Base-by-base conservation (phyloP, 2,329 filamentous ascomycete genomes). In the Neoscytalidium dimidiatum region DNA sequence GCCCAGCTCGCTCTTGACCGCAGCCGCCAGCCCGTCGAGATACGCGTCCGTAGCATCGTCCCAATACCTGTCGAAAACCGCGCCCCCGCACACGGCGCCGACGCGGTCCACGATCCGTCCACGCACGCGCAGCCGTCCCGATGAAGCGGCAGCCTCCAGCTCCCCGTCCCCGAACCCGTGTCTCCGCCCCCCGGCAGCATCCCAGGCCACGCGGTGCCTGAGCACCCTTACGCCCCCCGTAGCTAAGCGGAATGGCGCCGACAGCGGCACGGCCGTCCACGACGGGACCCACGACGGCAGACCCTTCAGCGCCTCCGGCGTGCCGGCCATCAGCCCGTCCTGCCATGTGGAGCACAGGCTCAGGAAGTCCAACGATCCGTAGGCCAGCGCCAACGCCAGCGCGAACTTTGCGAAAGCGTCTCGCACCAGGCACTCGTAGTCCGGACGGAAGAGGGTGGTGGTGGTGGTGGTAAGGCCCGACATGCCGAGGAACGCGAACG, bases 211-310 rank as follows among this genome's bases (percentile, higher is more conserved):
- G 3, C 33, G 26, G 4, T 31, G 23, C 17, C 56, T 41, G 9
- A 43, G 13, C 3, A 17, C 13, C 38, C 38, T 43, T 3, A n/a
- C 8, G 9, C 38, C 38, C 9, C 38, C 38, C 13, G 13, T 21
- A 38, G 7, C 58, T 28, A 21, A 65, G 41, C 69, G 64, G 38
- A 60, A 67, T 4, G 68, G 69, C 11, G 66, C 61, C 0, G 49
- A 0, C 69, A 62, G 1, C 67, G 69, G 9, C 28, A 43, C 56
- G 26, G 66, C 68, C 6, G 72, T 71, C 71, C 69, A 76, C 49
- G 75, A 73, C 9, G 75, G 75, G 0, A 76, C 71, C 74, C 74
- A 78, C 7, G 72, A 74, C 2, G 73, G 72, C 19, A 76, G 67
- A 1, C 60, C 58, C 13, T 62, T 66, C 57, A 69, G 67, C 68